Evolutionary conservation across 768 basidiomycete genomes (phyloP), one percentile per base, ranked within the genome.

Genomic region (Coprinopsis marcescibilis): DNA sequence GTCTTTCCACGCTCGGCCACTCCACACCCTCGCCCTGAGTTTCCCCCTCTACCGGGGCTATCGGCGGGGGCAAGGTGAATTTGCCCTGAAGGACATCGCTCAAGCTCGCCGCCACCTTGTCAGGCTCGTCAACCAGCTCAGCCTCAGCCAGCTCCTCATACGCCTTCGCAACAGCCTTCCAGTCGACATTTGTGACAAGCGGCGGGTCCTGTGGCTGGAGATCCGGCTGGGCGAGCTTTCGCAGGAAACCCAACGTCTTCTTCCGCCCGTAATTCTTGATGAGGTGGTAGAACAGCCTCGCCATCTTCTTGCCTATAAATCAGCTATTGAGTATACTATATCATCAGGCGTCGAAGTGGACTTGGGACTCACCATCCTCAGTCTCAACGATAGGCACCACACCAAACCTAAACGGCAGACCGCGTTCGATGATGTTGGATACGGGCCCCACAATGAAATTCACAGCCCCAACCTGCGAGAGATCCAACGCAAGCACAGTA

Each of bases 391-490:
- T 65, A 1, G 91, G 93, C 1, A 94, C 89, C 38, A 97, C 59
- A 11, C 95, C 95, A 61, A 93, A 92, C 14, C 89, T 72, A 53
- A 92, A 76, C 0, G 93, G 89, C 35, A 89, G 69, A 13, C 73
- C 76, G 26, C 89, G 73, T 23, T 77, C 67, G 43, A 98, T 80
- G 60, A 95, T 81, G 47, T 71, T 77, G 13, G 76, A 71, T 37
- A 96, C 72, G 0, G 84, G 65, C 1, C 74, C 76, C 2, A 72
- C 68, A 39, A 97, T 67, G 57, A 89, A 80, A 8, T 77, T 69
- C 6, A 93, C 55, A 30, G 74, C 76, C 3, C 69, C 63, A 0
- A 73, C 65, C 33, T 78, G 74, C 6, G 90, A 82, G 1, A 98
- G 72, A 60, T 98, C 94, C 26, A 95, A 68, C 2, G 82, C 75